Evolutionary conservation across 2,329 filamentous ascomycete genomes (phyloP), one percentile per base, ranked within the genome.

Genomic region (Claviceps fusiformis): DNA sequence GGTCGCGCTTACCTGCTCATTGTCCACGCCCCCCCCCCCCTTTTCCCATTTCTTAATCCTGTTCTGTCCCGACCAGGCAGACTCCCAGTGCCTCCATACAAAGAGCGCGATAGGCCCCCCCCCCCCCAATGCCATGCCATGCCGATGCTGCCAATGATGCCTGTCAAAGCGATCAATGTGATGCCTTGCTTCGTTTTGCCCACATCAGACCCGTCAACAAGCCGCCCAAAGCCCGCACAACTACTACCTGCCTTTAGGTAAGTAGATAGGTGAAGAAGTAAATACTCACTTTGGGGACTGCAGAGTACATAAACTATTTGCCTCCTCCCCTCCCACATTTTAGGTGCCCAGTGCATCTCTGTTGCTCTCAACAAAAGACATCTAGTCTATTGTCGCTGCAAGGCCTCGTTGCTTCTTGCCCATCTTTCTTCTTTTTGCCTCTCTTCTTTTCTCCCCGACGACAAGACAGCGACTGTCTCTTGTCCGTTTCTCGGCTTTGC

Each of bases 241-340:
- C 29, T n/a, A 53, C 39, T 41, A 37, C 35, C 35, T 19, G 19
- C 19, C 19, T 19, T 19, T 19, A 19, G 19, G 19, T 19, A 19
- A 19, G 19, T 19, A 19, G 19, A 19, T 9, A 41, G 39, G 37
- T 39, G 37, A 39, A 39, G 41, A 44, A 24, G 41, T 44, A 44
- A 24, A n/a, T 2, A 44, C 5, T 7, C 13, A 33, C 46, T n/a
- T 33, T 33, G 41, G 17, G 27, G 27, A 48, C 46, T n/a, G 10
- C 17, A 48, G 29, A n/a, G 29, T 56, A 56, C 55, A 56, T 56
- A 56, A 56, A 24, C 55, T 44, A 44, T 48, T 48, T 51, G 47
- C 52, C 27, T 51, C 55, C 55, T 54, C 48, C 52, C 52, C 43
- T 51, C 52, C 43, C 43, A 43, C 45, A 24, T 39, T 31, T 47